Percentiles rank a stretch among this genome's conserved stretches.
phyloP scores from a whole-genome alignment of 1,139 yeast species.

The Candida smagusa region DNA sequence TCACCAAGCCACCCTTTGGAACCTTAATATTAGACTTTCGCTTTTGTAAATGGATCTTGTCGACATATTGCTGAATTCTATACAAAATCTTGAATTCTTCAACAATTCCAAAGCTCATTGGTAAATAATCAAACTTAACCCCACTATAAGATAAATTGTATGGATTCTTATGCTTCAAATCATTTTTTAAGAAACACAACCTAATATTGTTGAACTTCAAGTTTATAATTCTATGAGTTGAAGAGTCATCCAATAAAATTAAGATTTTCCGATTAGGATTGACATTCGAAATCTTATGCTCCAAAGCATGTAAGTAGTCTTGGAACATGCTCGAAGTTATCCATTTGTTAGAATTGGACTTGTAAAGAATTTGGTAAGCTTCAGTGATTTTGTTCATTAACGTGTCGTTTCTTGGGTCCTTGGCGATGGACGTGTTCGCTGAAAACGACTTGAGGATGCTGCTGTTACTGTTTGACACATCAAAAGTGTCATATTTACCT shows the following conservation, averaged over 20 bases:
- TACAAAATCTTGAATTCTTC: conserved; percentile 61
- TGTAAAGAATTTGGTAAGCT: conserved; percentile 51
- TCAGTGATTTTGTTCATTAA: conserved; percentile 49
- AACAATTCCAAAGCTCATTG: conserved; percentile 63
- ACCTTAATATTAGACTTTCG: conserved; percentile 17
- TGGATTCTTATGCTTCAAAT: conserved; percentile 39
- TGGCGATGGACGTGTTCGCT: not conserved
- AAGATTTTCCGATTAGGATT: conserved; percentile 47
- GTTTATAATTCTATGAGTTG: conserved; percentile 60
- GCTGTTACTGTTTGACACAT: conserved; percentile 33
- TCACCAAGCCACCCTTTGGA: conserved; percentile 3
- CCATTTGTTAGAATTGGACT: conserved; percentile 63
- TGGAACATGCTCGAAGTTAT: conserved; percentile 64
- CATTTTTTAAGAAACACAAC: conserved; percentile 42
- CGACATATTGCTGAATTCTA: conserved; percentile 58
- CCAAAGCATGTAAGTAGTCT: conserved; percentile 57
- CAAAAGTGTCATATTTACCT: conserved; percentile 58
- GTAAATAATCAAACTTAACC: conserved; percentile 48
- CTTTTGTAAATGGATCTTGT: conserved; percentile 43
- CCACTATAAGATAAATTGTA: conserved; percentile 34
- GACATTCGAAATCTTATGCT: conserved; percentile 46
- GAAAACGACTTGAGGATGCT: conserved; percentile 23
- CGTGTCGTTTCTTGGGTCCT: conserved; percentile 13
- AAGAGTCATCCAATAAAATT: conserved; percentile 58
- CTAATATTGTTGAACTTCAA: conserved; percentile 52